Evolutionary conservation across 2,329 filamentous ascomycete genomes (phyloP), one percentile per base, ranked within the genome.

Genomic region (Xylariaceae sp.): DNA sequence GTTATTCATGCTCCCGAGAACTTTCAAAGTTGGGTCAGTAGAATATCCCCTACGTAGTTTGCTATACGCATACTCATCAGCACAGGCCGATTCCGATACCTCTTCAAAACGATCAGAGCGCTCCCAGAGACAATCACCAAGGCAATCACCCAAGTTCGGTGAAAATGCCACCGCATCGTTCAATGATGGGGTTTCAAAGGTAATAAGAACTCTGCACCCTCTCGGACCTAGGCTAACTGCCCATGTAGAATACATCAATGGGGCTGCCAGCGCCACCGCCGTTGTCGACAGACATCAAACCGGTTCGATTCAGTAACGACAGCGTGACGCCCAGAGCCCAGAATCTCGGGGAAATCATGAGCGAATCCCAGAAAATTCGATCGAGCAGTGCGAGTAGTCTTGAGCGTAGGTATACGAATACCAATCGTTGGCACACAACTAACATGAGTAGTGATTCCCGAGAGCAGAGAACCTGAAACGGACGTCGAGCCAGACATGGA

Each of bases 1-100:
- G 92, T 96, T 57, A 96, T 97, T 66, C 92, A 96, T 78, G 90
- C 90, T 13, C 92, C 92, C 0, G 82, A 90, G 64, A 90, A 88
- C 62, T 97, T 94, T 74, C 82, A 85, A 58, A 84, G 84, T 67
- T 96, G 94, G 83, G 90, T 94, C 73, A 71, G 83, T 72, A 48
- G 34, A 45, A 48, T 52, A n/a, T 44, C 18, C 18, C 15, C 56
- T 30, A 15, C 18, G n/a, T 48, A 53, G 15, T 23, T 30, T 30
- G 23, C 23, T 30, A 17, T 11, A 59, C 15, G 35, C 23, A 50
- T 45, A 63, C 72, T 74, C 58, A 71, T 50, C 23, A 35, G 58
- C 48, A 37, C 55, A 83, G 80, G 73, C 76, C 48, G 76, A 77
- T 6, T 73, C 73, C 53, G 76, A 80, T 37, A 69, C 74, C 9